Evolutionary conservation across 2,329 filamentous ascomycete genomes (phyloP).

Genomic region (Cercospora beticola): DNA sequence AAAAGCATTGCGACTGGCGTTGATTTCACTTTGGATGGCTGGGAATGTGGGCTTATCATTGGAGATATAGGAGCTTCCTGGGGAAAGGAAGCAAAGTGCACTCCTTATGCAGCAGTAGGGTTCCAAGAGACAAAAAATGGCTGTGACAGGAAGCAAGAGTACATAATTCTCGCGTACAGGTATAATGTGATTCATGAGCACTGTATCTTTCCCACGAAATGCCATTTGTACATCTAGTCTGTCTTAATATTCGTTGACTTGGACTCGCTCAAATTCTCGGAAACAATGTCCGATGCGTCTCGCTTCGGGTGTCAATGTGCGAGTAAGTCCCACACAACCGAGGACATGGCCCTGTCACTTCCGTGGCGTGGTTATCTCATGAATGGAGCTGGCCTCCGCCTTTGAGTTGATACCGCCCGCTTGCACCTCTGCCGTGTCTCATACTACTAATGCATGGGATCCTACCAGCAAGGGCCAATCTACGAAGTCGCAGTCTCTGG

Average conservation of each 20-base stretch:
- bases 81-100: not conserved
- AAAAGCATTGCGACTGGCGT: slow-evolving; percentile 3
- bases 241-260: not conserved
- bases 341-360: not conserved
- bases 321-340: not conserved
- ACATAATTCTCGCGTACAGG: not conserved
- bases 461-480: not conserved
- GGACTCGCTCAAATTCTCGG: not conserved
- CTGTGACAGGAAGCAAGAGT: not conserved
- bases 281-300: not conserved
- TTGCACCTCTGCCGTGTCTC: too few relatives aligned
- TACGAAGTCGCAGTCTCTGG: not conserved
- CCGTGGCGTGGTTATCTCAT: not conserved
- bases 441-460: not conserved
- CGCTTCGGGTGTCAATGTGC: too few relatives aligned
- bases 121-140: not conserved
- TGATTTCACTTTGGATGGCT: not conserved
- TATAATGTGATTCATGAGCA: not conserved
- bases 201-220: not conserved
- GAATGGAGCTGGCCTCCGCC: not conserved
- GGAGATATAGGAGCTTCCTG: not conserved
- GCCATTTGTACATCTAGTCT: not conserved
- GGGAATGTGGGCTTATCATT: not conserved
- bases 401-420: not conserved
- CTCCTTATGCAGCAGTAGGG: not conserved